These are phyloP conservation scores for Candida piceae DNA, from an alignment of 805 yeast genomes.

Conservation along the genomic window DNA sequence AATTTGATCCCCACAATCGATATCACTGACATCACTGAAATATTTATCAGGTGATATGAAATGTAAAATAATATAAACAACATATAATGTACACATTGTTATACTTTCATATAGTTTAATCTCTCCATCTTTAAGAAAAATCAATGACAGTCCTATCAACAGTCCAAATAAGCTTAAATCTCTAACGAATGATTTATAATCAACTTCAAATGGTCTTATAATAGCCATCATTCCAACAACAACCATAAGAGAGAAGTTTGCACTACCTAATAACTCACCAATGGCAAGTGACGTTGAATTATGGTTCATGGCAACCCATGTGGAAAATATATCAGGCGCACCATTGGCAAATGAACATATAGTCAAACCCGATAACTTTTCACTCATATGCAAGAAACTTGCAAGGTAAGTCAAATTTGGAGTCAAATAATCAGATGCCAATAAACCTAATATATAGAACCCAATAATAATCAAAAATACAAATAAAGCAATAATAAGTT, in stretches of 20 bases:
- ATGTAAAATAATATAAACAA: slow-evolving; percentile 48
- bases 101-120: slow-evolving; percentile 54
- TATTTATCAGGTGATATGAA: slow-evolving; percentile 16
- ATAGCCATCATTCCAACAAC: slow-evolving; percentile 48
- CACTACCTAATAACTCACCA: slow-evolving; percentile 50
- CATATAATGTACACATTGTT: slow-evolving; percentile 51
- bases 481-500: slow-evolving; percentile 6
- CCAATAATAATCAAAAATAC: slow-evolving; percentile 30
- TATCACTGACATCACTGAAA: slow-evolving; percentile 23
- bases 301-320: slow-evolving; percentile 72
- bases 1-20: too few species aligned
- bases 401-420: slow-evolving; percentile 74
- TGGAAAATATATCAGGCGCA: slow-evolving; percentile 82
- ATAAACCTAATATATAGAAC: slow-evolving; percentile 63
- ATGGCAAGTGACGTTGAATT: slow-evolving; percentile 55
- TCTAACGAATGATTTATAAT: slow-evolving; percentile 45
- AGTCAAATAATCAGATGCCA: slow-evolving; percentile 79
- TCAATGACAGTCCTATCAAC: slow-evolving; percentile 45
- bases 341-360: slow-evolving; percentile 89
- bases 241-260: slow-evolving; percentile 46
- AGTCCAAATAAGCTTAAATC: slow-evolving; percentile 56
- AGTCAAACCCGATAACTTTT: slow-evolving; percentile 80
- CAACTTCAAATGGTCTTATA: slow-evolving; percentile 45
- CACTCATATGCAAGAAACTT: slow-evolving; percentile 55
- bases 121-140: slow-evolving; percentile 49